A percentile compares a stretch with the other conserved stretches of the same genome.
Evolutionary conservation across 1,284 basidiomycete genomes (phyloP).

Genomic region (Rhodotorula sp.): DNA sequence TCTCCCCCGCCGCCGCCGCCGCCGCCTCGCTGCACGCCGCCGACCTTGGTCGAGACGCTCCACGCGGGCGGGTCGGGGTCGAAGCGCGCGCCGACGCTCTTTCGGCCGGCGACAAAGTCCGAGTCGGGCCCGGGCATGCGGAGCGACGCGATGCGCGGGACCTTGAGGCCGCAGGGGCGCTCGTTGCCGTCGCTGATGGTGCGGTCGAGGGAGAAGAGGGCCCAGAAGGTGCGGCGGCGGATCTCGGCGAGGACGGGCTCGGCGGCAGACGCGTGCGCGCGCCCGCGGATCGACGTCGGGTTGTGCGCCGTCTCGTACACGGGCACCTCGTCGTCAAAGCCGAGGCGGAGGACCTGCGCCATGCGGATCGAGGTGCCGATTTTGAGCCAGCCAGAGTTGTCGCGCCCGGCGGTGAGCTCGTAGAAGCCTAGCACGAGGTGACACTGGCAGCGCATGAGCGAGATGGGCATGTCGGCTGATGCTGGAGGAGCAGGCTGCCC

Average conservation of each 20-base stretch:
- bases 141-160: slow-evolving; percentile 28
- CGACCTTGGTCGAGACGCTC: slow-evolving; percentile 16
- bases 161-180: slow-evolving; percentile 37
- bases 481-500: slow-evolving; percentile 2
- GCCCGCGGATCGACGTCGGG: slow-evolving; percentile 1
- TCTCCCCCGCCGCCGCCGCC: background rate
- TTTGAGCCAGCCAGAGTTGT: slow-evolving; percentile 42
- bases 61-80: slow-evolving; percentile 32
- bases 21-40: background rate
- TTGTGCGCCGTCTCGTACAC: slow-evolving; percentile 15
- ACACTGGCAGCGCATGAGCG: slow-evolving; percentile 41
- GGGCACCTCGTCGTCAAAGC: slow-evolving; percentile 41
- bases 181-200: slow-evolving; percentile 43
- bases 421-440: slow-evolving; percentile 41
- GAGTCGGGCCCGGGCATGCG: slow-evolving; percentile 40
- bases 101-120: slow-evolving; percentile 31
- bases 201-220: slow-evolving; percentile 41
- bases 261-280: background rate
- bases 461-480: slow-evolving; percentile 31
- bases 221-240: slow-evolving; percentile 41
- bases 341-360: slow-evolving; percentile 40
- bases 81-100: slow-evolving; percentile 34
- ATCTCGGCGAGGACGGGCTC: slow-evolving; percentile 28
- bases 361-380: slow-evolving; percentile 41
- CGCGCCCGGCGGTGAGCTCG: slow-evolving; percentile 40